A percentile compares a stretch with the other conserved stretches of the same genome.
phyloP scores from a whole-genome alignment of 129 eudicot species.

The Flaveria bidentis region DNA sequence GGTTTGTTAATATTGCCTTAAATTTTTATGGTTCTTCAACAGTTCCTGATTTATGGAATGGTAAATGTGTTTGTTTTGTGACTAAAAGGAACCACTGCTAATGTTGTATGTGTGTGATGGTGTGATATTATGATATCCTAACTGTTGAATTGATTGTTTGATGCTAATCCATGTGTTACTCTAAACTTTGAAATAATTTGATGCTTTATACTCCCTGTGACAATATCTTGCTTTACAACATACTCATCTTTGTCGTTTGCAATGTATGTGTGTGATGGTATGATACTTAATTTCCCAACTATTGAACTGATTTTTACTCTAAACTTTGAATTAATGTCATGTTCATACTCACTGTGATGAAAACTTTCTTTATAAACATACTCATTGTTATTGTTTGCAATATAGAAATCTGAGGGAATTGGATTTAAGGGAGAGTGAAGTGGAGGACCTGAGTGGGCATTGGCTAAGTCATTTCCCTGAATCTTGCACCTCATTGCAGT shows the following conservation, averaged over 20 bases:
- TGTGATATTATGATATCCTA: too few relatives aligned
- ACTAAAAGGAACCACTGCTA: too few relatives aligned
- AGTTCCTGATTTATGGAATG: neutral
- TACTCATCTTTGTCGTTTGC: too few relatives aligned
- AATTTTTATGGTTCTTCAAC: neutral
- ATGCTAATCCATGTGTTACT: slow-evolving; percentile 3
- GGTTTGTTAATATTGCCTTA: neutral
- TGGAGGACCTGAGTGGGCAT: slow-evolving; percentile 79
- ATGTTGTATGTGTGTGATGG: too few relatives aligned
- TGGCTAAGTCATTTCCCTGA: slow-evolving; percentile 93
- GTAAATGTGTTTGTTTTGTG: neutral
- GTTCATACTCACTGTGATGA: too few relatives aligned
- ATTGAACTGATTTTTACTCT: too few relatives aligned
- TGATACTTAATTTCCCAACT: too few relatives aligned
- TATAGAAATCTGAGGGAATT: slow-evolving; percentile 67
- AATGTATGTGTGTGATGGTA: too few relatives aligned
- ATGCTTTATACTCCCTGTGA: neutral
- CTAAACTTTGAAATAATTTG: neutral
- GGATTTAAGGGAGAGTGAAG: slow-evolving; percentile 89
- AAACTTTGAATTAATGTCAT: too few relatives aligned
- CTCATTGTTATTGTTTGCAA: neutral
- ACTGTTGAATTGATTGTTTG: slow-evolving; percentile 1
- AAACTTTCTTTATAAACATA: too few relatives aligned
- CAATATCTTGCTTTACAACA: too few relatives aligned
- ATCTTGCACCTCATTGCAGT: slow-evolving; percentile 62